These are phyloP conservation scores for Eucalyptus pauciflora DNA, from an alignment of 345 rosid genomes.

Conservation along the genomic window DNA sequence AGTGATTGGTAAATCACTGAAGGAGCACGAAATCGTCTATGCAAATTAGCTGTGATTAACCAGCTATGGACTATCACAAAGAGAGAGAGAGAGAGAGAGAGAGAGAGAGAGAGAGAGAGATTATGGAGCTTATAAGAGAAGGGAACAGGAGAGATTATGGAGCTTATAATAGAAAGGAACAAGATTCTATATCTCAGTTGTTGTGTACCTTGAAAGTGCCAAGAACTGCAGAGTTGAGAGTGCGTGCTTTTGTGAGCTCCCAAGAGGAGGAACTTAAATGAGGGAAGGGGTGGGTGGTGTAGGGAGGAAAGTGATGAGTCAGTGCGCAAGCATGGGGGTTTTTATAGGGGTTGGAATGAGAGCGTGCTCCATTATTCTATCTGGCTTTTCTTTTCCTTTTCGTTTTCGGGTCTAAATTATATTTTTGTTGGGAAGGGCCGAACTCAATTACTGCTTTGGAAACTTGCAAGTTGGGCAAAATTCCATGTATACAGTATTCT, in stretches of 20 bases:
- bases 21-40: background rate
- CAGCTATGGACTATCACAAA: background rate
- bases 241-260: background rate
- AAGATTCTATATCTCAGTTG: background rate
- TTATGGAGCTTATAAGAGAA: background rate
- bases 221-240: background rate
- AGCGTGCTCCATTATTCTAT: background rate
- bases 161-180: too few species aligned
- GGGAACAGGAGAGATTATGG: background rate
- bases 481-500: background rate
- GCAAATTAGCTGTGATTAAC: background rate
- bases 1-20: background rate
- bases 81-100: background rate
- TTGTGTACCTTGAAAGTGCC: background rate
- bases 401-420: background rate
- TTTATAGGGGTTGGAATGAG: background rate
- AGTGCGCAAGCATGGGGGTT: background rate
- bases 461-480: background rate
- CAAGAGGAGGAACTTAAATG: background rate
- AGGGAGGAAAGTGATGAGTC: background rate
- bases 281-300: background rate
- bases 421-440: background rate
- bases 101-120: background rate
- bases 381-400: background rate
- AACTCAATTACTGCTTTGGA: background rate